Percentiles rank a stretch among this genome's conserved stretches.
Evolutionary conservation across 164 flowering plant genomes (phyloP).

Genomic region (Kalanchoe fedtschenkoi): DNA sequence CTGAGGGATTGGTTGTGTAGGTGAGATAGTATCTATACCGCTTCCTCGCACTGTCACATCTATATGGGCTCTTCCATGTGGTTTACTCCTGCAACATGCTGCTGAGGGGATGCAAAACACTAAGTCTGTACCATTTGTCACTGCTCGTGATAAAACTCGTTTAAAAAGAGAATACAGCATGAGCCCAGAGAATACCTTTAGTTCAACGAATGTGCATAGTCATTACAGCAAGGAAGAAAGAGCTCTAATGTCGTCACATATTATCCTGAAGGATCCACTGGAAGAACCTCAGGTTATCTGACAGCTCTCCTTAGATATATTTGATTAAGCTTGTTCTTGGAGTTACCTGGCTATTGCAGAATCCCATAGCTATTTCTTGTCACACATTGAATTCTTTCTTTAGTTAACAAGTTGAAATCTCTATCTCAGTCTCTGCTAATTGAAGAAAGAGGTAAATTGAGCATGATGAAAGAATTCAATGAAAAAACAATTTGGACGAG

Average conservation of each 20-base stretch:
- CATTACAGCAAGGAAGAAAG: slow-evolving; percentile 29
- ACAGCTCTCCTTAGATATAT: background rate
- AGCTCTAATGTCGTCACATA: slow-evolving; percentile 52
- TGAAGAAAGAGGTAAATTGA: slow-evolving; percentile 71
- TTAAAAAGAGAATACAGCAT: slow-evolving; percentile 47
- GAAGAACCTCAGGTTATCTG: slow-evolving; percentile 69
- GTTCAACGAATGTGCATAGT: slow-evolving; percentile 21
- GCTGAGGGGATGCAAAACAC: slow-evolving; percentile 32
- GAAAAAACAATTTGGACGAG: slow-evolving; percentile 94
- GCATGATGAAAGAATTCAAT: slow-evolving; percentile 70
- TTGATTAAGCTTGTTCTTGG: background rate
- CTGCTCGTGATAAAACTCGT: slow-evolving; percentile 27
- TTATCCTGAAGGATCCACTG: slow-evolving; percentile 66
- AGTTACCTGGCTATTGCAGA: background rate
- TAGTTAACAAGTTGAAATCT: background rate
- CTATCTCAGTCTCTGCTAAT: slow-evolving; percentile 39
- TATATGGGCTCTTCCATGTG: slow-evolving; percentile 90
- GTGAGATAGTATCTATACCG: slow-evolving; percentile 65
- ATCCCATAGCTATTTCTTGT: background rate
- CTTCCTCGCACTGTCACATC: slow-evolving; percentile 54
- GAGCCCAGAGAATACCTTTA: slow-evolving; percentile 34
- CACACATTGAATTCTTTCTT: background rate
- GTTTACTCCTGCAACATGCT: slow-evolving; percentile 70
- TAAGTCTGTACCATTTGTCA: slow-evolving; percentile 33
- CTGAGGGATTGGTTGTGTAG: slow-evolving; percentile 21